Percentiles rank a stretch among this genome's conserved stretches.
These are phyloP conservation scores for Solanum sitiens DNA, from an alignment of 257 asterid species.

Conservation along the genomic window DNA sequence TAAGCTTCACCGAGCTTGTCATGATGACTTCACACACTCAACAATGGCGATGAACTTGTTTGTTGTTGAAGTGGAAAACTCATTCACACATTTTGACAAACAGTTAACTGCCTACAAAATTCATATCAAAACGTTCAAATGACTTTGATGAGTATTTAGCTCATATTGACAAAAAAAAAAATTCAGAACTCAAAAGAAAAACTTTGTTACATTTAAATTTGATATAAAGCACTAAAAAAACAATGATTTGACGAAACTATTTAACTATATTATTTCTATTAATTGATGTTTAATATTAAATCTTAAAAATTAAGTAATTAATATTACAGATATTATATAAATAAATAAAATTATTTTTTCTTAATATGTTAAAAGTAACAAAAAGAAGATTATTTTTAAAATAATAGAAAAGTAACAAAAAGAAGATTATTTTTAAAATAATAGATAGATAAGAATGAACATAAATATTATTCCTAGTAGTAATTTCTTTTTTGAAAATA, in stretches of 20 bases:
- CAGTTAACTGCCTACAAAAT: background rate
- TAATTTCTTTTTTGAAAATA: too few relatives aligned
- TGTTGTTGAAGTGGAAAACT: background rate
- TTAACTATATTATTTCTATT: too few relatives aligned
- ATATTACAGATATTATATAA: too few relatives aligned
- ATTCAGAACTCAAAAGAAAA: background rate
- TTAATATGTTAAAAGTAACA: too few relatives aligned
- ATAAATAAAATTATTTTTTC: too few relatives aligned
- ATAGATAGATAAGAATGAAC: background rate
- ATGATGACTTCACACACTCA: background rate
- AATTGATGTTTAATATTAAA: background rate
- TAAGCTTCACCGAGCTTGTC: constrained; percentile 36
- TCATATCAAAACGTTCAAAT: background rate
- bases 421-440: too few relatives aligned
- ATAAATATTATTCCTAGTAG: background rate
- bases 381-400: too few relatives aligned
- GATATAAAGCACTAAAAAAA: background rate
- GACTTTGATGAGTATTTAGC: background rate
- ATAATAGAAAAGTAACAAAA: too few relatives aligned
- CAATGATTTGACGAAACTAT: background rate
- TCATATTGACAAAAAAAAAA: background rate
- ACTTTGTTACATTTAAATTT: too few relatives aligned
- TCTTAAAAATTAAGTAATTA: too few relatives aligned
- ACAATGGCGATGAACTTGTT: background rate
- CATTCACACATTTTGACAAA: background rate